phyloP scores from a whole-genome alignment of 2,329 filamentous ascomycete genomes.

The Talaromyces sp. region DNA sequence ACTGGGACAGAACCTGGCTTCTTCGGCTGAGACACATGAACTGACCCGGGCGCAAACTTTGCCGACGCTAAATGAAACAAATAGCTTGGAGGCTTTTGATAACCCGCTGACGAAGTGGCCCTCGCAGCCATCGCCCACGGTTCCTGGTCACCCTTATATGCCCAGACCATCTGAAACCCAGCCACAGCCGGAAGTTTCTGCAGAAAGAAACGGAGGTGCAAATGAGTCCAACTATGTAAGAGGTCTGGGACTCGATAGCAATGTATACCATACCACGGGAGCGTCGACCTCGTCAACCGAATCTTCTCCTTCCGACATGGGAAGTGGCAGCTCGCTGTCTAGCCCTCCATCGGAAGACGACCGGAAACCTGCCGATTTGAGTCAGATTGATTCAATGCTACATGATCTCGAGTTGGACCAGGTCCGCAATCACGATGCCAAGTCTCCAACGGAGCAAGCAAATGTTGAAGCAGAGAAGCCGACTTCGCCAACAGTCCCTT shows the following conservation, averaged over 20 bases:
- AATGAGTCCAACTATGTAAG: constrained; percentile 37
- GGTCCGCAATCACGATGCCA: constrained; percentile 5
- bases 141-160: constrained; percentile 7
- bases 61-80: background rate
- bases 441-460: background rate
- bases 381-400: constrained; percentile 50
- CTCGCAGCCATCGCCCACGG: constrained; percentile 9
- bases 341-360: constrained; percentile 47
- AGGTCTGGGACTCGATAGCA: constrained; percentile 40
- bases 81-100: background rate
- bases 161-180: background rate
- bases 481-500: constrained; percentile 8
- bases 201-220: constrained; percentile 15
- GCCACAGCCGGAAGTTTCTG: background rate
- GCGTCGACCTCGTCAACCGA: constrained; percentile 62
- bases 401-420: constrained; percentile 46
- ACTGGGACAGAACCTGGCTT: constrained; percentile 3
- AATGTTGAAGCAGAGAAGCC: constrained; percentile 18
- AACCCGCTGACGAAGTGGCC: constrained; percentile 9
- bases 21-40: background rate
- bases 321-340: constrained; percentile 58
- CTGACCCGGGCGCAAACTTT: constrained; percentile 13
- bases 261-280: constrained; percentile 60
- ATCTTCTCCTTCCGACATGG: constrained; percentile 56
- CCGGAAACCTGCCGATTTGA: constrained; percentile 26